Evolutionary conservation across 768 basidiomycete species (phyloP).

Genomic region (Boletus subparvulus): DNA sequence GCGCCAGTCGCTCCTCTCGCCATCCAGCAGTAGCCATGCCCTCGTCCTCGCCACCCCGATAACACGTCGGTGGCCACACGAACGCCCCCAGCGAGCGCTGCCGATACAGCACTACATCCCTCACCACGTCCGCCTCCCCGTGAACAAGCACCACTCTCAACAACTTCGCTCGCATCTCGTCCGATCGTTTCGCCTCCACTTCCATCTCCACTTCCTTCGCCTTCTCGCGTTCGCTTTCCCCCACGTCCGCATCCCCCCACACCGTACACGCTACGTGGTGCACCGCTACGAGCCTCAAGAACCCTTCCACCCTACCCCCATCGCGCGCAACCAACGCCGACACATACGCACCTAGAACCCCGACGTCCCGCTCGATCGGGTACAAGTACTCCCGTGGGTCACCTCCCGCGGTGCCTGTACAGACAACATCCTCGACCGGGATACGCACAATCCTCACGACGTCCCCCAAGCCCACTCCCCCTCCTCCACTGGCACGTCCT

Average conservation of each 20-base stretch:
- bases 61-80: constrained; percentile 53
- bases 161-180: constrained; percentile 39
- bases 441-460: constrained; percentile 57
- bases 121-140: constrained; percentile 46
- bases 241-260: constrained; percentile 61
- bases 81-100: constrained; percentile 41
- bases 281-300: constrained; percentile 65
- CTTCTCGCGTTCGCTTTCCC: constrained; percentile 6
- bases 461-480: constrained; percentile 3
- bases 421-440: constrained; percentile 50
- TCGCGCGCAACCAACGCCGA: constrained; percentile 36
- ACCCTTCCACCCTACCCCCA: constrained; percentile 43
- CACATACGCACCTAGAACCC: constrained; percentile 64
- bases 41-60: constrained; percentile 30
- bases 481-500: background rate
- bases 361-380: constrained; percentile 63
- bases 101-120: constrained; percentile 57
- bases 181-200: constrained; percentile 31
- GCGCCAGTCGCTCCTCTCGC: constrained; percentile 15
- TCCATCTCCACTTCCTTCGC: constrained; percentile 12
- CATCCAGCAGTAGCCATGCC: background rate
- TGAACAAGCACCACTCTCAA: constrained; percentile 52
- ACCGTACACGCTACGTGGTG: constrained; percentile 78
- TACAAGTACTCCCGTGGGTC: constrained; percentile 64
- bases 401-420: constrained; percentile 3